A percentile compares a stretch with the other conserved stretches of the same genome.
Evolutionary conservation across 768 basidiomycete species (phyloP).

Genomic region (Leccinum obscurum): DNA sequence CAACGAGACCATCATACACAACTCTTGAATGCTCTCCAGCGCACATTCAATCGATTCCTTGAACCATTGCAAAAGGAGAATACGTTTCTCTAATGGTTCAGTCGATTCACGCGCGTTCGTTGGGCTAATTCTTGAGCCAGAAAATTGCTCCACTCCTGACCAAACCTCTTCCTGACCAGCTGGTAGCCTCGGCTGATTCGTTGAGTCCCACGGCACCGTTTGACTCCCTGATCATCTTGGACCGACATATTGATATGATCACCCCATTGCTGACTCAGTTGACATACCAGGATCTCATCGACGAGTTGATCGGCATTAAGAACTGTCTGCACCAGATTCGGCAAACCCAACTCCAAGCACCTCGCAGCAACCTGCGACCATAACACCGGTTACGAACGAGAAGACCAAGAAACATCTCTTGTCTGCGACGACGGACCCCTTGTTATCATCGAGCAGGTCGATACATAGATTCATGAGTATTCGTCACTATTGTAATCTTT

Average conservation of each 20-base stretch:
- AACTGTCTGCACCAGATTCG: too few relatives aligned
- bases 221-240: conserved; percentile 86
- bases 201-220: conserved; percentile 58
- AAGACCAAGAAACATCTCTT: too few relatives aligned
- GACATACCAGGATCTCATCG: too few relatives aligned
- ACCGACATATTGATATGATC: too few relatives aligned
- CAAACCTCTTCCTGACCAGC: conserved; percentile 51
- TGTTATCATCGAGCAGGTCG: not conserved
- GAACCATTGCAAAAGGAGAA: conserved; percentile 92
- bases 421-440: too few relatives aligned
- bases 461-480: too few relatives aligned
- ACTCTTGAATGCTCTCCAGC: conserved; percentile 85
- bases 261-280: too few relatives aligned
- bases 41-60: conserved; percentile 88
- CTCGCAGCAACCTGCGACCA: too few relatives aligned
- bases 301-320: too few relatives aligned
- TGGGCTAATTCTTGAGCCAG: conserved; percentile 41
- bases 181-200: conserved; percentile 39
- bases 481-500: too few relatives aligned
- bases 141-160: conserved; percentile 72
- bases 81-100: conserved; percentile 60
- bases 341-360: too few relatives aligned
- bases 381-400: too few relatives aligned
- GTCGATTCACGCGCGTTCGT: not conserved
- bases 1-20: conserved; percentile 86